A percentile compares a stretch with the other conserved stretches of the same genome.
Conservation (phyloP, 306 rosid species). For the Senna tora region DNA sequence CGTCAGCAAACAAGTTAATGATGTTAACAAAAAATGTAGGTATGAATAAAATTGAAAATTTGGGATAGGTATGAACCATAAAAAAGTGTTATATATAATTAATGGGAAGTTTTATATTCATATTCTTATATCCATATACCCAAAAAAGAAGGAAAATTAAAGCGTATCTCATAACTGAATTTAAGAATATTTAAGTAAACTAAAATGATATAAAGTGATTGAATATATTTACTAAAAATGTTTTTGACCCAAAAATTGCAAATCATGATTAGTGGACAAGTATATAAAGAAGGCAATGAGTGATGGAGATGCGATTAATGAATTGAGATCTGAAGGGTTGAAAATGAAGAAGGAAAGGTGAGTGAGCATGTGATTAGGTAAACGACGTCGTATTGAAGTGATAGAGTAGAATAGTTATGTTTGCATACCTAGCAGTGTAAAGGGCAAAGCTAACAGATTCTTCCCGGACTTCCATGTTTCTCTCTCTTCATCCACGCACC, state of each 20-base stretch:
- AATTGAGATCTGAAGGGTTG: too few relatives aligned
- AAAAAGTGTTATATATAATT: too few relatives aligned
- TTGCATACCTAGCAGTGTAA: not conserved
- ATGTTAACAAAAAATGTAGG: too few relatives aligned
- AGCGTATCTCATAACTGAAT: too few relatives aligned
- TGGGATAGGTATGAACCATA: too few relatives aligned
- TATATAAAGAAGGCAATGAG: not conserved
- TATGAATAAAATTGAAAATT: too few relatives aligned
- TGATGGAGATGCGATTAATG: not conserved
- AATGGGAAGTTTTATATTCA: too few relatives aligned
- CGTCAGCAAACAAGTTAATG: too few relatives aligned
- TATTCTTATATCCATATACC: too few relatives aligned
- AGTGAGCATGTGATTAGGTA: not conserved
- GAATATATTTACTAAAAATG: not conserved
- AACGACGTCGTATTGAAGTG: conserved; percentile 4
- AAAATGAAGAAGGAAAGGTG: too few relatives aligned
- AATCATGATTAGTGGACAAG: not conserved
- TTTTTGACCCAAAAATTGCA: not conserved
- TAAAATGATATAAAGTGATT: not conserved
- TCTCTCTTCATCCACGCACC: not conserved
- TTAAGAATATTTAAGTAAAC: not conserved
- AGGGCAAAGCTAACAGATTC: not conserved
- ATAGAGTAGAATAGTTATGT: not conserved
- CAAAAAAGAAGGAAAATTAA: too few relatives aligned
- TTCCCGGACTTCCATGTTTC: not conserved